These are phyloP conservation scores for Cadophora sp. DNA, from an alignment of 2,329 filamentous ascomycete species.

Conservation along the genomic window DNA sequence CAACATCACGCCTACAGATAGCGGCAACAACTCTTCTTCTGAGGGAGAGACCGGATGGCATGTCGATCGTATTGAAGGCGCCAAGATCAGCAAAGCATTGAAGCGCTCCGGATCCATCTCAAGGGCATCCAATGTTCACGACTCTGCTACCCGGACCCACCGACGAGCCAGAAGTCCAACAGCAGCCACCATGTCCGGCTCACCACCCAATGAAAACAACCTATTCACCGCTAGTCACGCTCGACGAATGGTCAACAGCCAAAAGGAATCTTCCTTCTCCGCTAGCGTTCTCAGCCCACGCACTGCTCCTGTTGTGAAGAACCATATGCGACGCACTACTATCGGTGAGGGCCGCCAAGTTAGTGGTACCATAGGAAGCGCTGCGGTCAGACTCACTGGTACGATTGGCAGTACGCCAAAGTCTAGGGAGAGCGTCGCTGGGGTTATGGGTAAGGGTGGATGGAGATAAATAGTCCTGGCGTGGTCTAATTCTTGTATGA, in stretches of 20 bases:
- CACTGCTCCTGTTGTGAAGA: constrained; percentile 63
- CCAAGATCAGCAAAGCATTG: constrained; percentile 42
- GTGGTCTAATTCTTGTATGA: constrained; percentile 11
- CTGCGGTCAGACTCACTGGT: constrained; percentile 35
- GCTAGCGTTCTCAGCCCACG: constrained; percentile 67
- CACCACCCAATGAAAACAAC: constrained; percentile 63
- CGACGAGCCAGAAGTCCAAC: constrained; percentile 46
- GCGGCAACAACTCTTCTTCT: constrained; percentile 46
- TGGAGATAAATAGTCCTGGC: constrained; percentile 35
- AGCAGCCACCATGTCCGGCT: constrained; percentile 55
- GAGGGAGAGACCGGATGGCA: constrained; percentile 40
- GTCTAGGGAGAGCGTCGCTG: constrained; percentile 40
- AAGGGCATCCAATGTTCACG: constrained; percentile 38
- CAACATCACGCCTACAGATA: constrained; percentile 41
- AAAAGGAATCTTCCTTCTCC: constrained; percentile 61
- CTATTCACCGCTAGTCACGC: constrained; percentile 72
- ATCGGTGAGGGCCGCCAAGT: constrained; percentile 40
- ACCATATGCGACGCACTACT: constrained; percentile 40
- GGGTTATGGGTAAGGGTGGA: constrained; percentile 40
- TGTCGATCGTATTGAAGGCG: constrained; percentile 39
- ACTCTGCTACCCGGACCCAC: constrained; percentile 34
- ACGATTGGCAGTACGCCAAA: constrained; percentile 37
- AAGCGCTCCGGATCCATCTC: constrained; percentile 42
- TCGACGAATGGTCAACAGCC: constrained; percentile 68
- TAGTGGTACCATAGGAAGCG: constrained; percentile 34